Evolutionary conservation across 352 stramenopile genomes (phyloP).

Genomic region (Phytophthora cactorum): DNA sequence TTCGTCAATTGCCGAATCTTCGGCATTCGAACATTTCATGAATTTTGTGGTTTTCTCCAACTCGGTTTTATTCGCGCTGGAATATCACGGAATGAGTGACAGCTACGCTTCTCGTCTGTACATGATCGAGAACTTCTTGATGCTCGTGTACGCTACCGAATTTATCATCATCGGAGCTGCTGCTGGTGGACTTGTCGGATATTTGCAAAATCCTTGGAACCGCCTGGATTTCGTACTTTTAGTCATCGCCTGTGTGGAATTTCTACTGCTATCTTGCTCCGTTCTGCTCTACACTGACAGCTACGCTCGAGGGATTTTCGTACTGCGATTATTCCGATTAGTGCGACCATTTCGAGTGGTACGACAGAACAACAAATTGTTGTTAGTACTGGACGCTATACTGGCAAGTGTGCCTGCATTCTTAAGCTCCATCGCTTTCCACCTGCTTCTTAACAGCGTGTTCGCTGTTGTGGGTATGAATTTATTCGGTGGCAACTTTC

Average conservation of each 20-base stretch:
- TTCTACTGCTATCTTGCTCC: slow-evolving; percentile 60
- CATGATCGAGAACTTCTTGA: slow-evolving; percentile 68
- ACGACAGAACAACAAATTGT: slow-evolving; percentile 76
- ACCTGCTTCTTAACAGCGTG: slow-evolving; percentile 72
- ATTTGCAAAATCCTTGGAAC: slow-evolving; percentile 86
- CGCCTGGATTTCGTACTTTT: slow-evolving; percentile 79
- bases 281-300: slow-evolving; percentile 70
- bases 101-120: slow-evolving; percentile 68
- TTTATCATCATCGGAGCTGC: slow-evolving; percentile 69
- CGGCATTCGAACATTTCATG: slow-evolving; percentile 80
- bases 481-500: slow-evolving; percentile 80
- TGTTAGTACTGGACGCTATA: slow-evolving; percentile 75
- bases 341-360: slow-evolving; percentile 79
- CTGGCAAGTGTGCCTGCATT: slow-evolving; percentile 74
- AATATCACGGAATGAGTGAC: slow-evolving; percentile 74
- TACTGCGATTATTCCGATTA: slow-evolving; percentile 81
- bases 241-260: slow-evolving; percentile 68
- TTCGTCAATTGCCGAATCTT: slow-evolving; percentile 52
- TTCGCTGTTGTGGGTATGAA: slow-evolving; percentile 89
- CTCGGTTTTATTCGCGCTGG: slow-evolving; percentile 75
- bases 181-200: slow-evolving; percentile 61
- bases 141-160: slow-evolving; percentile 73
- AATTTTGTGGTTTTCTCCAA: slow-evolving; percentile 80
- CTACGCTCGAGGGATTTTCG: slow-evolving; percentile 76
- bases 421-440: slow-evolving; percentile 63